Conservation (phyloP, 768 basidiomycete genomes). For the Panellus pusillus region DNA sequence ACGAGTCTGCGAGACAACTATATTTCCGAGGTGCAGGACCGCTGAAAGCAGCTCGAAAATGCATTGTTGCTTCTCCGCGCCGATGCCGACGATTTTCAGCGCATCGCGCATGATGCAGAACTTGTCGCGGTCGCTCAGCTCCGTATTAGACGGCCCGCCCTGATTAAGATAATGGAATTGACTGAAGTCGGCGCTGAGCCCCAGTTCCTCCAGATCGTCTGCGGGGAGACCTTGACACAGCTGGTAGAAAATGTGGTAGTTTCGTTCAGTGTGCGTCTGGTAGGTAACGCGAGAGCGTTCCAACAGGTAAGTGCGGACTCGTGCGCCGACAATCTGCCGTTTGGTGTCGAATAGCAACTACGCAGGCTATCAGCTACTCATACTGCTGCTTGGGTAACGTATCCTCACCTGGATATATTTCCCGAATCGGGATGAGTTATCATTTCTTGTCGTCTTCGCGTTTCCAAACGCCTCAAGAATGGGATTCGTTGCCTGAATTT, state of each 20-base stretch:
- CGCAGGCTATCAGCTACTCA: slow-evolving; percentile 4
- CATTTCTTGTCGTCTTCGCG: slow-evolving; percentile 99
- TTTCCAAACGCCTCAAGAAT: slow-evolving; percentile 99
- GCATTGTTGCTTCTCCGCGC: slow-evolving; percentile 95
- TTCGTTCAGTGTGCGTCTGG: slow-evolving; percentile 94
- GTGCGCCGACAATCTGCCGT: slow-evolving; percentile 96
- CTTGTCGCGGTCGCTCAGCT: slow-evolving; percentile 94
- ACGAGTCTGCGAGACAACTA: slow-evolving; percentile 80
- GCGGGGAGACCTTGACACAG: slow-evolving; percentile 94
- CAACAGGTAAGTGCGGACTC: slow-evolving; percentile 95
- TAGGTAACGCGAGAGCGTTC: slow-evolving; percentile 97
- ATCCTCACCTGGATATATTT: slow-evolving; percentile 93
- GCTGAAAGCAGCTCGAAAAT: slow-evolving; percentile 93
- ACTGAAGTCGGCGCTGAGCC: slow-evolving; percentile 78
- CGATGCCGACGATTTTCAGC: slow-evolving; percentile 93
- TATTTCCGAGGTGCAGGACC: slow-evolving; percentile 93
- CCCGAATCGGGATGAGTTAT: slow-evolving; percentile 98
- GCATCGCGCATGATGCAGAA: slow-evolving; percentile 92
- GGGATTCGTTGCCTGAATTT: slow-evolving; percentile 97
- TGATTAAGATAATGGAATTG: slow-evolving; percentile 93
- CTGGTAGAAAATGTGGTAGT: slow-evolving; percentile 99
- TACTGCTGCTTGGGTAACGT: background rate
- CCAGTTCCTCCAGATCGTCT: slow-evolving; percentile 93
- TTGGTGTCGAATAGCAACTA: slow-evolving; percentile 95
- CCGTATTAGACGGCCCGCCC: slow-evolving; percentile 86